Evolutionary conservation across 768 basidiomycete species (phyloP).

Genomic region (Leccinum sublutescens): DNA sequence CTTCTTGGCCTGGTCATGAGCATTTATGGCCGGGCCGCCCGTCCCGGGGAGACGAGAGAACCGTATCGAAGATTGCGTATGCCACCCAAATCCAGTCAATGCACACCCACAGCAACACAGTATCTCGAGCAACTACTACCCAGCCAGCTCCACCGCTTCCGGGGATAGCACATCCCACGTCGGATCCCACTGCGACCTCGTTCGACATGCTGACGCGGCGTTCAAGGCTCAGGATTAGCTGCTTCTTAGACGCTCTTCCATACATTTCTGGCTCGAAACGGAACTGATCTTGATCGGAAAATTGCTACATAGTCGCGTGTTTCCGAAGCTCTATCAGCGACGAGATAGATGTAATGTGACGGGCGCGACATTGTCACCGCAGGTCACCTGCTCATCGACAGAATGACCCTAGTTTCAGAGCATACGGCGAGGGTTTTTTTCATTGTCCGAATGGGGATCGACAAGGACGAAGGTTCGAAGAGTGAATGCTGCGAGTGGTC

Average conservation of each 20-base stretch:
- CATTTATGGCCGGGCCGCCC: slow-evolving; percentile 6
- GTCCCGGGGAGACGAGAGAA: slow-evolving; percentile 9
- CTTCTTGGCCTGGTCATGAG: background rate
- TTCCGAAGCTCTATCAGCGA: slow-evolving; percentile 1
- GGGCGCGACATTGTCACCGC: background rate
- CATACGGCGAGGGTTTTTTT: background rate
- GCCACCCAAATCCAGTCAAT: background rate
- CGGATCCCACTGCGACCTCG: background rate
- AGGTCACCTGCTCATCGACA: background rate
- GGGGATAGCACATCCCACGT: background rate
- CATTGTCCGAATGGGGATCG: slow-evolving; percentile 7
- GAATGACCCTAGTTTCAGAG: slow-evolving; percentile 10
- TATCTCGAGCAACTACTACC: background rate
- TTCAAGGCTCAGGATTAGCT: background rate
- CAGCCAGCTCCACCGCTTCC: background rate
- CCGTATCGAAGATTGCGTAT: background rate
- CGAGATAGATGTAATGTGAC: background rate
- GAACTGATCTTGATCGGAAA: slow-evolving; percentile 3
- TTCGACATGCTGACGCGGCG: background rate
- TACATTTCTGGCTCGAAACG: background rate
- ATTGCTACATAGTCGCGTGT: background rate
- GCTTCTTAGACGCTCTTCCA: background rate
- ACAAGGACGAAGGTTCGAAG: background rate
- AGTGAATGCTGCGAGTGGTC: background rate
- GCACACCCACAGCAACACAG: background rate